A percentile compares a stretch with the other conserved stretches of the same genome.
phyloP scores from a whole-genome alignment of 1,139 yeast species.

The Candida sp. region DNA sequence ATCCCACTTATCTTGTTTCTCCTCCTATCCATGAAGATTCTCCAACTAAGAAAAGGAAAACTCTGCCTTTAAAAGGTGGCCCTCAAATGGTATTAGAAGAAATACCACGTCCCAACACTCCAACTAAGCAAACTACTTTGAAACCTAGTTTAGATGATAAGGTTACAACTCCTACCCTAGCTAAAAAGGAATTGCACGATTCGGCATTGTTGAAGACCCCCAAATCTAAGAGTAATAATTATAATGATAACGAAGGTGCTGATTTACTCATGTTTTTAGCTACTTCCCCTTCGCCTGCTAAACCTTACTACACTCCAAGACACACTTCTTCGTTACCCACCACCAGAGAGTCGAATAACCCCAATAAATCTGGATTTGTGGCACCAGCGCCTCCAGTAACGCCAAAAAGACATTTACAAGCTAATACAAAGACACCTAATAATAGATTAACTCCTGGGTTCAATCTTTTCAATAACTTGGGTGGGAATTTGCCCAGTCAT shows the following conservation, averaged over 20 bases:
- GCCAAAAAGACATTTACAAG: constrained; percentile 32
- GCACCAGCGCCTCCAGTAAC: constrained; percentile 47
- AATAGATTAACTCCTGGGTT: constrained; percentile 43
- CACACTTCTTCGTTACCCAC: constrained; percentile 7
- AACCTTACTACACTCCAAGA: constrained; percentile 36
- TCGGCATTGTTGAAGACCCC: constrained; percentile 37
- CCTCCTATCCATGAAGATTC: constrained; percentile 31
- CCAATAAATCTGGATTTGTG: constrained; percentile 19
- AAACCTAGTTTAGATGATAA: constrained; percentile 30
- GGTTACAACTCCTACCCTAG: constrained; percentile 35
- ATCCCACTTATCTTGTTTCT: constrained; percentile 25
- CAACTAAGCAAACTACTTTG: constrained; percentile 21
- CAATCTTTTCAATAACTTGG: constrained; percentile 23
- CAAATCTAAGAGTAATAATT: constrained; percentile 17
- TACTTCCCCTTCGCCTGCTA: constrained; percentile 80
- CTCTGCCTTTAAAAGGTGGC: constrained; percentile 22
- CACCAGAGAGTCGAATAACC: constrained; percentile 1
- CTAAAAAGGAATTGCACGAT: constrained; percentile 19
- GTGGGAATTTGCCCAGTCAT: constrained; percentile 33
- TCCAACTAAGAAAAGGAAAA: constrained; percentile 30
- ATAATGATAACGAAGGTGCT: constrained; percentile 73
- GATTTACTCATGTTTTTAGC: constrained; percentile 79
- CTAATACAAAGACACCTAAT: constrained; percentile 38
- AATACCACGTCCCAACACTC: constrained; percentile 26
- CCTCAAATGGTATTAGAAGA: constrained; percentile 42